A percentile compares a stretch with the other conserved stretches of the same genome.
Conservation (phyloP, 2,329 filamentous ascomycete genomes). For the Monosporascus ibericus region DNA sequence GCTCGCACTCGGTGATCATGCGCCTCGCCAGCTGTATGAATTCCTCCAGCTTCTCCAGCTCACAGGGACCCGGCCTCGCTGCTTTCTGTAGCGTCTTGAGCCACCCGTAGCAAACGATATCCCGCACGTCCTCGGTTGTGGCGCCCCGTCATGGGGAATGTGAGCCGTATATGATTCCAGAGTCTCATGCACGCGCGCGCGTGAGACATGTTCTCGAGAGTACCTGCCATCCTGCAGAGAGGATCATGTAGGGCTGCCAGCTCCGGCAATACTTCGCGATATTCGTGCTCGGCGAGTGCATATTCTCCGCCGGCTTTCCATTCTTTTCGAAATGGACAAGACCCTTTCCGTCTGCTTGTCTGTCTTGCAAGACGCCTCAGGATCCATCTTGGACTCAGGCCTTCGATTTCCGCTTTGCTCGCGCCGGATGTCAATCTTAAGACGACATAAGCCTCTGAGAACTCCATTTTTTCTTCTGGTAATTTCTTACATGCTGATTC, state of each 20-base stretch:
- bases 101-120: background rate
- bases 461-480: no score
- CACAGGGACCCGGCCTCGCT: background rate
- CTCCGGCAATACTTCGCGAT: background rate
- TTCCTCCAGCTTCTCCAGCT: background rate
- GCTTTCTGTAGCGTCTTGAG: background rate
- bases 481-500: no score
- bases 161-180: constrained; percentile 7
- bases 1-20: background rate
- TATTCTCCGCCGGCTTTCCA: background rate
- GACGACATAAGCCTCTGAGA: no score
- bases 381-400: no score
- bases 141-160: constrained; percentile 2
- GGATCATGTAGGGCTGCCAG: background rate
- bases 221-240: background rate
- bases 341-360: no score
- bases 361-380: no score
- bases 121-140: constrained; percentile 3
- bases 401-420: no score
- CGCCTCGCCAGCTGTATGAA: background rate
- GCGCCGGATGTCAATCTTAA: no score
- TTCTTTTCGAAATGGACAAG: no score
- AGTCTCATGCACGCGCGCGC: background rate
- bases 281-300: background rate
- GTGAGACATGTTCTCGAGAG: background rate